Conservation (phyloP, 805 yeast genomes). For the Pichia paraexigua region DNA sequence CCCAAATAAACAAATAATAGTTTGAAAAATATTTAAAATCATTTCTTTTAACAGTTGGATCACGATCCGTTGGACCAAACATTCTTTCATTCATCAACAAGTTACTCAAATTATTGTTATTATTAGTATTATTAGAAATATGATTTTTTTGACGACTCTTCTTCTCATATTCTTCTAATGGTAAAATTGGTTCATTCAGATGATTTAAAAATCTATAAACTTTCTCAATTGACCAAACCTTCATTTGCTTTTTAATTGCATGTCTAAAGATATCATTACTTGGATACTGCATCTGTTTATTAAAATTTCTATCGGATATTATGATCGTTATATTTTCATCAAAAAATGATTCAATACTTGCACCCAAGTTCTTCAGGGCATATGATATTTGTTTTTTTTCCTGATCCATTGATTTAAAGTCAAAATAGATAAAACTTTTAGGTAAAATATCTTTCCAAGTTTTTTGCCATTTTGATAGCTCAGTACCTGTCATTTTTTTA, state of each 20-base stretch:
- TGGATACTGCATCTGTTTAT: constrained; percentile 35
- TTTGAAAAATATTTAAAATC: constrained; percentile 77
- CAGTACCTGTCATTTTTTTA: constrained; percentile 29
- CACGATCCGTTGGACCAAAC: constrained; percentile 83
- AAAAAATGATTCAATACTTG: constrained; percentile 51
- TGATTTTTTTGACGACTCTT: background rate
- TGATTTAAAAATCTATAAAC: constrained; percentile 70
- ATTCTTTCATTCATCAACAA: constrained; percentile 77
- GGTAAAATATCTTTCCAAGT: constrained; percentile 54
- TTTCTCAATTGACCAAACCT: constrained; percentile 85
- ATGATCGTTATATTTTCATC: constrained; percentile 66
- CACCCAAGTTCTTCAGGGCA: constrained; percentile 40
- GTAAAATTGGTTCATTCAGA: constrained; percentile 37
- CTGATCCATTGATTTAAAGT: constrained; percentile 31
- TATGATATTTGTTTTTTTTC: constrained; percentile 30
- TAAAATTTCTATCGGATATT: constrained; percentile 53
- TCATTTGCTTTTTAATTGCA: constrained; percentile 54
- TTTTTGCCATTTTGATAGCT: constrained; percentile 48
- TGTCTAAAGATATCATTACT: constrained; percentile 57
- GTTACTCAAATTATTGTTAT: constrained; percentile 36
- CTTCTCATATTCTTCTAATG: constrained; percentile 3
- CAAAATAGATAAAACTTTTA: constrained; percentile 50
- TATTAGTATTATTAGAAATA: background rate
- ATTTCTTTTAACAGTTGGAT: constrained; percentile 75
- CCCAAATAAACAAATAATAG: constrained; percentile 72